A percentile compares a stretch with the other conserved stretches of the same genome.
These are phyloP conservation scores for Ceratobasidium sp. DNA, from an alignment of 1,284 basidiomycete species.

Conservation along the genomic window DNA sequence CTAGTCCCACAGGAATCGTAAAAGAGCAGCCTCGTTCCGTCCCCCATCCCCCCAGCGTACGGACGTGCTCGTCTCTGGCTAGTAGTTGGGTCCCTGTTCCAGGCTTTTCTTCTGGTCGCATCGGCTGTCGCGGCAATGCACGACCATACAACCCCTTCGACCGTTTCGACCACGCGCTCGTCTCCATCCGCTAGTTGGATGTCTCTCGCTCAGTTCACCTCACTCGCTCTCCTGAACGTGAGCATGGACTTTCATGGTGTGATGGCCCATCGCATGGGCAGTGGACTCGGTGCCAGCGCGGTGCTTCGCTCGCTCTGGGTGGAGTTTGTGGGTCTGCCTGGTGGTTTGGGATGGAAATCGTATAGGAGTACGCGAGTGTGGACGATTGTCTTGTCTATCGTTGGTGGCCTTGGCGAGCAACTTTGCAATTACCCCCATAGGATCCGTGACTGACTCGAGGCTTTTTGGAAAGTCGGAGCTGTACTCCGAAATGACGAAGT, in stretches of 20 bases:
- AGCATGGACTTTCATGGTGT: constrained; percentile 35
- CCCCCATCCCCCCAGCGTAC: background rate
- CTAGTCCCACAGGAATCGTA: background rate
- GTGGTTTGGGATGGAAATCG: constrained; percentile 18
- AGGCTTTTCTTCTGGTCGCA: constrained; percentile 1
- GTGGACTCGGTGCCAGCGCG: constrained; percentile 23
- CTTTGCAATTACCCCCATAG: background rate
- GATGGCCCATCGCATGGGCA: constrained; percentile 35
- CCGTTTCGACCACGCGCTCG: background rate
- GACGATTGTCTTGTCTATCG: constrained; percentile 18
- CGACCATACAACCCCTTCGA: constrained; percentile 5
- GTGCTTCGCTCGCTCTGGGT: constrained; percentile 28
- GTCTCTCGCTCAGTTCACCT: background rate
- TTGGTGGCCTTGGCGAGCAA: constrained; percentile 25
- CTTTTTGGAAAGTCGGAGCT: background rate
- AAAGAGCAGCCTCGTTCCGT: background rate
- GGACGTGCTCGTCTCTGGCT: constrained; percentile 23
- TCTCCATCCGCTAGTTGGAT: constrained; percentile 2
- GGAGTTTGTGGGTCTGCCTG: constrained; percentile 21
- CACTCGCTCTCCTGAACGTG: constrained; percentile 2
- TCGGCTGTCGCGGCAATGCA: constrained; percentile 7
- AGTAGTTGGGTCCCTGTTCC: constrained; percentile 15
- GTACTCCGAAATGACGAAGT: too few species aligned
- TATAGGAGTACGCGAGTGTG: constrained; percentile 17
- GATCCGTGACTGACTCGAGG: background rate